phyloP scores from a whole-genome alignment of 1,284 basidiomycete species.

The Erythrobasidium hasegawianum region DNA sequence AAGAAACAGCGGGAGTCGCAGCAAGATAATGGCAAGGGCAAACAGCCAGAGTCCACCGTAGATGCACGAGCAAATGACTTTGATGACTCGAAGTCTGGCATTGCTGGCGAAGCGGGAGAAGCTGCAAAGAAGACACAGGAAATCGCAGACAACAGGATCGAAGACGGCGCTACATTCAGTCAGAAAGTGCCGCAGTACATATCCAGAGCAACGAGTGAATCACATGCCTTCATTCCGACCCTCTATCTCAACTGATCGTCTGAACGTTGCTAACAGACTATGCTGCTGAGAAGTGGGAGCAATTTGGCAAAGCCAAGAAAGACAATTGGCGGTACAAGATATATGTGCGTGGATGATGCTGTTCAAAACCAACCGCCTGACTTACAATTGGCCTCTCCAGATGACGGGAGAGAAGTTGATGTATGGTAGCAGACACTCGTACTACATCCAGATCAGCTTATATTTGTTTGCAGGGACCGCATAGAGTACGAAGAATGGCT shows the following conservation, averaged over 20 bases:
- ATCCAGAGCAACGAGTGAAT: slow-evolving; percentile 28
- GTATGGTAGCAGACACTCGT: neutral
- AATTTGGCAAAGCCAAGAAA: slow-evolving; percentile 39
- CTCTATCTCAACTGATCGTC: too few relatives aligned
- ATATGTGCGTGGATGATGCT: slow-evolving; percentile 36
- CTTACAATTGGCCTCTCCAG: slow-evolving; percentile 5
- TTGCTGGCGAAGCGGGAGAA: neutral
- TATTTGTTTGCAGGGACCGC: slow-evolving; percentile 34
- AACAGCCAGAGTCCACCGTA: slow-evolving; percentile 14
- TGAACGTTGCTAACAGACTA: slow-evolving; percentile 25
- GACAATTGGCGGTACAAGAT: slow-evolving; percentile 40
- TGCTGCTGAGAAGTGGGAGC: slow-evolving; percentile 41
- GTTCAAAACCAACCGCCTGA: neutral
- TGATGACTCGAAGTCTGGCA: neutral
- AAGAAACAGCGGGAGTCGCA: slow-evolving; percentile 12
- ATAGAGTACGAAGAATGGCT: slow-evolving; percentile 46
- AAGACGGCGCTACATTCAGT: neutral
- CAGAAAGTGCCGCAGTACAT: slow-evolving; percentile 4
- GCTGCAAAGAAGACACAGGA: slow-evolving; percentile 4
- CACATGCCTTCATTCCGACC: neutral
- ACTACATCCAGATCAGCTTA: neutral
- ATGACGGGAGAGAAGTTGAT: slow-evolving; percentile 36
- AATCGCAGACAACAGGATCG: neutral
- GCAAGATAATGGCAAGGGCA: slow-evolving; percentile 35
- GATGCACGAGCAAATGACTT: neutral